Percentiles rank a stretch among this genome's conserved stretches.
Conservation (phyloP, 257 asterid genomes). For the Ilex aquifolium region DNA sequence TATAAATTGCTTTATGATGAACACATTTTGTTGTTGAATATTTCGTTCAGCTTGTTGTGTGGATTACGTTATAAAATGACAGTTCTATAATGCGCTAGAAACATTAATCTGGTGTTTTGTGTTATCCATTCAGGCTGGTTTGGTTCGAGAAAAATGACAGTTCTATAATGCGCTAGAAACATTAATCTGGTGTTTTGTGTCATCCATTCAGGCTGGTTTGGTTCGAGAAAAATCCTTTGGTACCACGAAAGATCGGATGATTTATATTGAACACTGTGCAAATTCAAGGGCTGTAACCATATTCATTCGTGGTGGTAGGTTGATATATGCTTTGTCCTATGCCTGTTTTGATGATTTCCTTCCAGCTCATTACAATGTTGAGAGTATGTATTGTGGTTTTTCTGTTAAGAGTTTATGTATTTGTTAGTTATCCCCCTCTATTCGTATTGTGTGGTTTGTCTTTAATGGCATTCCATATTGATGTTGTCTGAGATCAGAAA, state of each 20-base stretch:
- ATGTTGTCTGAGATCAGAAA: neutral
- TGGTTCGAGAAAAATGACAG: conserved; percentile 71
- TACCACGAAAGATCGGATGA: conserved; percentile 95
- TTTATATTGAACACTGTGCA: conserved; percentile 97
- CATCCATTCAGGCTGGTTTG: conserved; percentile 71
- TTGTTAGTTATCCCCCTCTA: neutral
- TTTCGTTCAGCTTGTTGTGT: neutral
- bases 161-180: neutral
- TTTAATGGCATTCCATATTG: neutral
- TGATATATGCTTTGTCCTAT: conserved; percentile 11
- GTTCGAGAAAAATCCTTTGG: conserved; percentile 94
- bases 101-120: neutral
- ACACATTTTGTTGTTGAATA: no score
- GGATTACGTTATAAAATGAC: no score
- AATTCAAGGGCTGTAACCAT: conserved; percentile 95
- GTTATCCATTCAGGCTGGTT: conserved; percentile 64
- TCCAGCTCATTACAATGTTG: neutral
- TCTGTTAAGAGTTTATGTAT: neutral
- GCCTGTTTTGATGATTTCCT: neutral
- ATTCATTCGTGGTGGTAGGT: conserved; percentile 96
- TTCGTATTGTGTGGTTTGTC: neutral
- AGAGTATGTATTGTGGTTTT: neutral
- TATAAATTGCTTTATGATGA: no score
- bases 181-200: conserved; percentile 4
- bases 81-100: neutral